These are phyloP conservation scores for Candida nanaspora DNA, from an alignment of 805 yeast genomes.

Conservation along the genomic window DNA sequence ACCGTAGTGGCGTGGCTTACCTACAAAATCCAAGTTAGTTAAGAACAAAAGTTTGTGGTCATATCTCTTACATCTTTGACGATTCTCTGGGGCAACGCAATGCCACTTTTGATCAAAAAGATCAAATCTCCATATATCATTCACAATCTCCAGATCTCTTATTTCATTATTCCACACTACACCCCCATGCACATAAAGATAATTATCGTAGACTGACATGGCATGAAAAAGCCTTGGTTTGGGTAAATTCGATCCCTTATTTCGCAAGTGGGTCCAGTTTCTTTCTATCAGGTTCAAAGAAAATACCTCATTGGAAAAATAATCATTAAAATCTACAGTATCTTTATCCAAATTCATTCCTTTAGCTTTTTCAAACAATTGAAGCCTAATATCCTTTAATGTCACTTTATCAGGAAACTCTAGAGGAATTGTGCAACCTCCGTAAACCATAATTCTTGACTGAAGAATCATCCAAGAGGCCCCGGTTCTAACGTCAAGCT, in stretches of 20 bases:
- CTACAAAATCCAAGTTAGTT: constrained; percentile 29
- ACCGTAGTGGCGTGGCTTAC: constrained; percentile 37
- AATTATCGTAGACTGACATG: constrained; percentile 40
- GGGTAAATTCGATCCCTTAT: constrained; percentile 24
- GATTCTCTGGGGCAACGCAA: constrained; percentile 31
- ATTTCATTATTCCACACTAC: constrained; percentile 32
- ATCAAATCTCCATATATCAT: constrained; percentile 68
- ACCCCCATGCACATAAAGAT: constrained; percentile 62
- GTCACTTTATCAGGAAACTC: constrained; percentile 33
- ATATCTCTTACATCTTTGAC: constrained; percentile 28
- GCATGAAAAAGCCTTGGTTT: constrained; percentile 54
- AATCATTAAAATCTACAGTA: constrained; percentile 19
- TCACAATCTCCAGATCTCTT: constrained; percentile 37
- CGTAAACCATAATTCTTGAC: constrained; percentile 56
- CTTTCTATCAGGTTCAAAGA: constrained; percentile 52
- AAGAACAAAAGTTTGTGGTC: constrained; percentile 44
- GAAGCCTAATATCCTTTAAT: constrained; percentile 29
- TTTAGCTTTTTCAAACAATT: constrained; percentile 28
- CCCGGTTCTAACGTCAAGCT: constrained; percentile 61
- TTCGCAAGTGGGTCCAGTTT: constrained; percentile 41
- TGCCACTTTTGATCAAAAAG: constrained; percentile 47
- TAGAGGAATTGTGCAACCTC: constrained; percentile 61
- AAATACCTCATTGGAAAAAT: constrained; percentile 59
- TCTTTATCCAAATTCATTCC: constrained; percentile 6
- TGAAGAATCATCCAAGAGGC: constrained; percentile 51